phyloP scores from a whole-genome alignment of 2,329 filamentous ascomycete genomes.

The Basipetospora chlamydospora region DNA sequence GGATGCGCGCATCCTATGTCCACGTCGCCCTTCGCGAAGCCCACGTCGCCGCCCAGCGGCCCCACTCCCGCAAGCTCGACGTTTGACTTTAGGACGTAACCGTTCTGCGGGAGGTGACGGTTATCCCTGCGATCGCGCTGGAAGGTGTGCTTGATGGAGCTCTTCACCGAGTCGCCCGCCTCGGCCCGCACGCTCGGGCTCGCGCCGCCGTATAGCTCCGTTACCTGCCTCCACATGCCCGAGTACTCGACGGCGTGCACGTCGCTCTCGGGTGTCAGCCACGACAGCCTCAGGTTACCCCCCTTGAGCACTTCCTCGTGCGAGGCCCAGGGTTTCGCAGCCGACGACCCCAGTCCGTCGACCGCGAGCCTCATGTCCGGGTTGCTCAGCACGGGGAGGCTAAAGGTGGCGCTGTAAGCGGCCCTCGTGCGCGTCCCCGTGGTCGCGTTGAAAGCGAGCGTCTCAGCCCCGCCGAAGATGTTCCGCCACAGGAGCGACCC shows the following conservation, averaged over 20 bases:
- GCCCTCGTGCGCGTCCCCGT: constrained; percentile 82
- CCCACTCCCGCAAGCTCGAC: constrained; percentile 82
- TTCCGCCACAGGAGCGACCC: constrained; percentile 79
- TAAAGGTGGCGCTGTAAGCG: constrained; percentile 76
- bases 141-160: constrained; percentile 69
- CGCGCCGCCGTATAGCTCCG: constrained; percentile 58
- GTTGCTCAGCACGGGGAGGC: constrained; percentile 70
- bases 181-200: constrained; percentile 71
- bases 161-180: constrained; percentile 85
- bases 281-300: constrained; percentile 61
- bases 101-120: constrained; percentile 67
- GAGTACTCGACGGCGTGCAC: constrained; percentile 69
- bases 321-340: constrained; percentile 81
- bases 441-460: constrained; percentile 72
- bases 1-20: constrained; percentile 67
- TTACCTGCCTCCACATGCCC: constrained; percentile 77
- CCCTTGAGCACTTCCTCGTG: constrained; percentile 83
- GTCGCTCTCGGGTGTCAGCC: constrained; percentile 50
- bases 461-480: constrained; percentile 86
- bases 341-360: constrained; percentile 70
- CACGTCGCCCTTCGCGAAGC: constrained; percentile 85
- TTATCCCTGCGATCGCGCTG: constrained; percentile 69
- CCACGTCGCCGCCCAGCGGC: constrained; percentile 71
- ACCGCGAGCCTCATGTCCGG: constrained; percentile 67
- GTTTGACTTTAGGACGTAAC: constrained; percentile 64